Evolutionary conservation across 1,284 basidiomycete species (phyloP).

Genomic region (Fomitopsis pinicola): DNA sequence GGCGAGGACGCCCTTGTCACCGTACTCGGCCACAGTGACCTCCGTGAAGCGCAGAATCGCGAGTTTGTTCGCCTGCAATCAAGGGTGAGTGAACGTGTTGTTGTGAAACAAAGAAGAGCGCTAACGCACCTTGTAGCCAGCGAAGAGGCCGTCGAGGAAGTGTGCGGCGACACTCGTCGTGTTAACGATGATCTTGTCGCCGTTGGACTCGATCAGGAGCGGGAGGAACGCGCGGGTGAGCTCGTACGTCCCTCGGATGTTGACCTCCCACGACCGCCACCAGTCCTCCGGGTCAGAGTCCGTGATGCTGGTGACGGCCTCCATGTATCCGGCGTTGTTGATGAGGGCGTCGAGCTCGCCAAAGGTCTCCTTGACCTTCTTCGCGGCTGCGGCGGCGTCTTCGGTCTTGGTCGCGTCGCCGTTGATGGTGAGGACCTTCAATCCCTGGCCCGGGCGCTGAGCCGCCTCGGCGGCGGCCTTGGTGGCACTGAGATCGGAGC

Average conservation of each 20-base stretch:
- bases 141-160: neutral
- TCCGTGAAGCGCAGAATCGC: slow-evolving; percentile 12
- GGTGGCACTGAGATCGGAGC: no score
- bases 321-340: slow-evolving; percentile 14
- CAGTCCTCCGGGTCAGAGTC: slow-evolving; percentile 10
- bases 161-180: slow-evolving; percentile 1
- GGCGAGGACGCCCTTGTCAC: slow-evolving; percentile 8
- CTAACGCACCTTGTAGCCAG: neutral
- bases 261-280: slow-evolving; percentile 10
- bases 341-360: slow-evolving; percentile 2
- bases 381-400: slow-evolving; percentile 2
- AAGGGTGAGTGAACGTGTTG: neutral
- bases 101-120: neutral
- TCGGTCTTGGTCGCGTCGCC: no score
- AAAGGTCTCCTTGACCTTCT: slow-evolving; percentile 5
- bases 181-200: slow-evolving; percentile 4
- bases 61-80: slow-evolving; percentile 6
- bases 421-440: no score
- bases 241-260: slow-evolving; percentile 8
- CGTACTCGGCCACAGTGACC: slow-evolving; percentile 10
- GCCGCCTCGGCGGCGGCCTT: no score
- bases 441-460: no score
- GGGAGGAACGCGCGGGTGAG: slow-evolving; percentile 5
- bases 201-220: slow-evolving; percentile 1
- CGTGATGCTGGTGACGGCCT: neutral